Evolutionary conservation across 441 rosid genomes (phyloP), one percentile per base, ranked within the genome.

Genomic region (Erodium moschatum): DNA sequence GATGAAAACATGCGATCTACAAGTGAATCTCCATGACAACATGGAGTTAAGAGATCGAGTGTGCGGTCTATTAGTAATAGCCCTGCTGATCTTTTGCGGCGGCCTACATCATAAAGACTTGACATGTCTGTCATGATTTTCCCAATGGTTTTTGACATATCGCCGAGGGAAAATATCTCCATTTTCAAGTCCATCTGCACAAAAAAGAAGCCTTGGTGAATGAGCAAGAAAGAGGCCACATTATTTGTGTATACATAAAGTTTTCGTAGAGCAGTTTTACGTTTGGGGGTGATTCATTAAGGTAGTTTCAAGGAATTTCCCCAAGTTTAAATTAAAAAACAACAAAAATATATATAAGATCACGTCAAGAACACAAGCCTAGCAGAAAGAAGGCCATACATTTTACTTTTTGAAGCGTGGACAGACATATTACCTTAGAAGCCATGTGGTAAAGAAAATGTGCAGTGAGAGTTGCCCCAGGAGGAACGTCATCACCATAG

Each of bases 91-190:
- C 89, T 85, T 81, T 87, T 92, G 6, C 91, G 92, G 15, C 96
- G 97, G 68, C 97, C 97, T 31, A 92, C 97, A 79, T 92, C 97
- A 72, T 92, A 92, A 70, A 90, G 92, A 81, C 98, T 90, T 70
- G 98, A 90, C 98, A 93, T 93, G 82, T 90, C 97, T 18, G 91
- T 93, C 87, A 93, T 74, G 71, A 87, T 85, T 81, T 90, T 90
- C 75, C 98, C 98, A 62, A 93, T 89, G 35, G 85, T 81, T 77
- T 90, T 90, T 64, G 98, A 93, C 74, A 85, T 62, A 83, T 87
- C 90, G n/a, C 98, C 97, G 70, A 90, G 75, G 73, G 98, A 93
- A 80, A 85, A 93, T 74, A 93, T 89, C 75, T 92, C 98, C 90
- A 86, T 71, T 81, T 93, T 93, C 84, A 93, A 81, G 78, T 93